Percentiles rank a stretch among this genome's conserved stretches.
phyloP scores from a whole-genome alignment of 331 rosid species.

The Saraca asoca region DNA sequence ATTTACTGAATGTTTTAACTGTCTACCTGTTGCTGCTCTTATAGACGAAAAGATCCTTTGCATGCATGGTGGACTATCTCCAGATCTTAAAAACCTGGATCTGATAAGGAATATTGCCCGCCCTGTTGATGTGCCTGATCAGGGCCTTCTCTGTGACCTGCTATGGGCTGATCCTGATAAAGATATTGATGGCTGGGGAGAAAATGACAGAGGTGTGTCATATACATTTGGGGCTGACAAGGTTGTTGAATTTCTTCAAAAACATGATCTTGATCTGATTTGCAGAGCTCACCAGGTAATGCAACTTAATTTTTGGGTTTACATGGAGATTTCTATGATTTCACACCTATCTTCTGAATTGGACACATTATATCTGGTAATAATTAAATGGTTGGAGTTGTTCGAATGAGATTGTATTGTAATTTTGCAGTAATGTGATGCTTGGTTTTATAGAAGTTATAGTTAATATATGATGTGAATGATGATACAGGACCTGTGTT shows the following conservation, averaged over 20 bases:
- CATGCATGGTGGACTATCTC: constrained; percentile 53
- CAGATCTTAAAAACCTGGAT: constrained; percentile 43
- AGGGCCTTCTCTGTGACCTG: constrained; percentile 51
- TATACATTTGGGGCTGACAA: constrained; percentile 51
- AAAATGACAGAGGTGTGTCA: constrained; percentile 53
- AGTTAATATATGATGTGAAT: too few relatives aligned
- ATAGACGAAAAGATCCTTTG: constrained; percentile 51
- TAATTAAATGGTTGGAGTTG: too few relatives aligned
- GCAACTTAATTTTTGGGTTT: background rate
- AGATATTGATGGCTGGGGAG: constrained; percentile 51
- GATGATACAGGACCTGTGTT: too few relatives aligned
- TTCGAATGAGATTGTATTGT: too few relatives aligned
- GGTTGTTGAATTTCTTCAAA: constrained; percentile 48
- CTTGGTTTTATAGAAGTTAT: too few relatives aligned
- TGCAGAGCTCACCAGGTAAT: constrained; percentile 52
- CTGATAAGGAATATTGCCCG: constrained; percentile 50
- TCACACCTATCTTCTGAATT: too few relatives aligned
- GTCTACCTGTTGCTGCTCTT: constrained; percentile 48
- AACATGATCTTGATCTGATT: constrained; percentile 49
- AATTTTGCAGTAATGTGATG: too few relatives aligned
- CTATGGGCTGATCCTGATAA: constrained; percentile 56
- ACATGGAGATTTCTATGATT: too few relatives aligned
- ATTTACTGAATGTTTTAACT: constrained; percentile 48
- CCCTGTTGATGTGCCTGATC: constrained; percentile 49
- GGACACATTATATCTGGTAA: too few relatives aligned